Conservation (phyloP, 225 moss, liverwort and hornwort genomes). For the Pseudoscleropodium purum region DNA sequence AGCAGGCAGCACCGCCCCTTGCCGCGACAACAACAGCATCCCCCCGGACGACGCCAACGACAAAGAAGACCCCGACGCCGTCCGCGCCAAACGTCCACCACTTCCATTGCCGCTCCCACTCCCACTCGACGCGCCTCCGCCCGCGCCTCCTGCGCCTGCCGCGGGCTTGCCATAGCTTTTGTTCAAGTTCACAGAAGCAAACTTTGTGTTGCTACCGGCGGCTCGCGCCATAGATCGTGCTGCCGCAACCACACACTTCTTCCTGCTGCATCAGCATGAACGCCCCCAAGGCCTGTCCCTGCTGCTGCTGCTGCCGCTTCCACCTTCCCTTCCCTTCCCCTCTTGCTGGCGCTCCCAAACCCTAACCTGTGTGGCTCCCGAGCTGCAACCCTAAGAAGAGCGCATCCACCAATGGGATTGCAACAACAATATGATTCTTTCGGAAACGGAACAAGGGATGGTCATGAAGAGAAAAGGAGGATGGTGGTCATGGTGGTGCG, state of each 20-base stretch:
- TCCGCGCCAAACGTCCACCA: slow-evolving; percentile 29
- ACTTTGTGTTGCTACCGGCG: slow-evolving; percentile 99
- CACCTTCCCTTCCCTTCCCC: neutral
- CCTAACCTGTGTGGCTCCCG: neutral
- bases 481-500: neutral
- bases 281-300: slow-evolving; percentile 12
- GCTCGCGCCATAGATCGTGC: slow-evolving; percentile 99
- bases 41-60: slow-evolving; percentile 24
- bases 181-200: slow-evolving; percentile 99
- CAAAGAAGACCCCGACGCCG: neutral
- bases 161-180: slow-evolving; percentile 96
- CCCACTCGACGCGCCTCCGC: neutral
- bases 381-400: neutral
- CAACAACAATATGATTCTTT: neutral
- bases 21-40: slow-evolving; percentile 79
- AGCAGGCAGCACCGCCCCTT: slow-evolving; percentile 24
- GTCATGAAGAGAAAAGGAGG: neutral
- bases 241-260: slow-evolving; percentile 53
- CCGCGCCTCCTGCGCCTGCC: neutral
- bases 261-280: slow-evolving; percentile 87
- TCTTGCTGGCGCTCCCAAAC: neutral
- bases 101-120: slow-evolving; percentile 15
- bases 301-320: neutral
- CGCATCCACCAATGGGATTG: neutral
- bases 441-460: neutral